phyloP scores from a whole-genome alignment of 208 protist genomes.

The Borovskyia barvae region DNA sequence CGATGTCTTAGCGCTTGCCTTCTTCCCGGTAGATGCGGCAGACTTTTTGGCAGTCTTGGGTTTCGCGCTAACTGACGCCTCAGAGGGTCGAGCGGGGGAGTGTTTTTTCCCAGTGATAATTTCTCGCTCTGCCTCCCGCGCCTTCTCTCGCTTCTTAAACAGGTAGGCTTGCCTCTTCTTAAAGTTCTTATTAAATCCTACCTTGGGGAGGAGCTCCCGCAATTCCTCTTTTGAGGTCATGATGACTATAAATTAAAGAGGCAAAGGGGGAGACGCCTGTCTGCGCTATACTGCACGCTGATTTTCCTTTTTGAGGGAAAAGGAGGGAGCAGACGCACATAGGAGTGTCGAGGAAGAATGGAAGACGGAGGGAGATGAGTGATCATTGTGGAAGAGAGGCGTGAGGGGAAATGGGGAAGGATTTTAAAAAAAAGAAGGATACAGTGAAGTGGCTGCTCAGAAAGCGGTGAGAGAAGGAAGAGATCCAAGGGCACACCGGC shows the following conservation, averaged over 20 bases:
- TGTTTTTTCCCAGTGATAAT: constrained; percentile 26
- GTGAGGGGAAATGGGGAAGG: no score
- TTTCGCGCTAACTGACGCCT: not conserved
- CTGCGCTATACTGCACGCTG: no score
- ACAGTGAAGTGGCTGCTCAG: no score
- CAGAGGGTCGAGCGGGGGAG: not conserved
- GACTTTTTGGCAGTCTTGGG: constrained; percentile 5
- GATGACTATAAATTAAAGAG: not conserved
- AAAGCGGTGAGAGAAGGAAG: no score
- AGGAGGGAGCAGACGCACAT: no score
- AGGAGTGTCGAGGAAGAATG: no score
- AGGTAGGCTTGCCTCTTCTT: constrained; percentile 44
- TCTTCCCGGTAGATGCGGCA: not conserved
- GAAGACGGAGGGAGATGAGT: no score
- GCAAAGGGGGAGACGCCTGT: not conserved
- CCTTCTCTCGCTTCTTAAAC: constrained; percentile 41
- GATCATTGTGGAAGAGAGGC: no score
- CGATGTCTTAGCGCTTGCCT: not conserved
- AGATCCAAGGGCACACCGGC: no score
- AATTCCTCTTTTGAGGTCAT: constrained; percentile 27
- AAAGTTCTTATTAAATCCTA: constrained; percentile 63
- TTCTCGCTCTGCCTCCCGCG: constrained; percentile 26
- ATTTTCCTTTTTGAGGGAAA: no score
- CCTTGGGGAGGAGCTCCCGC: constrained; percentile 33
- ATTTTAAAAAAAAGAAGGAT: no score